A percentile compares a stretch with the other conserved stretches of the same genome.
Evolutionary conservation across 495 filamentous ascomycete species (phyloP).

Genomic region (Neurospora tetraspora): DNA sequence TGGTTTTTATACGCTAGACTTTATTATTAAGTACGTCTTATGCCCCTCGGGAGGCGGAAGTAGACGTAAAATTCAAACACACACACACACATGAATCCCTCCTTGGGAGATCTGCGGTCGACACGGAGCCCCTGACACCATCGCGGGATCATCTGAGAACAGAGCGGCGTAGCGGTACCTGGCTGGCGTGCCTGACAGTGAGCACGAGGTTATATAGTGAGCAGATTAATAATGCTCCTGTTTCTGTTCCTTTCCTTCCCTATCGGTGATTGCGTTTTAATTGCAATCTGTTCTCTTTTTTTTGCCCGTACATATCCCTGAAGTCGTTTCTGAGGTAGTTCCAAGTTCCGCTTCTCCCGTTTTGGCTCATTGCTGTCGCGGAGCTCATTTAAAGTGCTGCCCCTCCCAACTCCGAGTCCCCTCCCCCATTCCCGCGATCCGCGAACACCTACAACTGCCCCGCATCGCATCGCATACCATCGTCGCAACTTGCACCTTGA

Average conservation of each 20-base stretch:
- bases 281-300: neutral
- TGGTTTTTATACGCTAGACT: too few species aligned
- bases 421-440: neutral
- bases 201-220: neutral
- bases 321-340: neutral
- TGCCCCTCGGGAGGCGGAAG: too few species aligned
- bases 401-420: neutral
- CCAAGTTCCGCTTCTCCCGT: neutral
- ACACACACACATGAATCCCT: too few species aligned
- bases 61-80: too few species aligned
- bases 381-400: neutral
- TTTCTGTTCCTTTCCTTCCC: neutral
- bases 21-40: too few species aligned
- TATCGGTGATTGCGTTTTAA: neutral
- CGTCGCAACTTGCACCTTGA: neutral
- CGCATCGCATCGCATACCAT: neutral
- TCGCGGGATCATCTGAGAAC: neutral
- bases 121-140: neutral
- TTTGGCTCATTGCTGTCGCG: neutral
- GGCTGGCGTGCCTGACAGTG: neutral
- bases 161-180: neutral
- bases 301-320: neutral
- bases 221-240: slow-evolving; percentile 8
- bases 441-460: neutral
- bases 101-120: neutral